Conservation (phyloP, 371 early-diverging fungal genomes). For the Mucor lusitanicus region DNA sequence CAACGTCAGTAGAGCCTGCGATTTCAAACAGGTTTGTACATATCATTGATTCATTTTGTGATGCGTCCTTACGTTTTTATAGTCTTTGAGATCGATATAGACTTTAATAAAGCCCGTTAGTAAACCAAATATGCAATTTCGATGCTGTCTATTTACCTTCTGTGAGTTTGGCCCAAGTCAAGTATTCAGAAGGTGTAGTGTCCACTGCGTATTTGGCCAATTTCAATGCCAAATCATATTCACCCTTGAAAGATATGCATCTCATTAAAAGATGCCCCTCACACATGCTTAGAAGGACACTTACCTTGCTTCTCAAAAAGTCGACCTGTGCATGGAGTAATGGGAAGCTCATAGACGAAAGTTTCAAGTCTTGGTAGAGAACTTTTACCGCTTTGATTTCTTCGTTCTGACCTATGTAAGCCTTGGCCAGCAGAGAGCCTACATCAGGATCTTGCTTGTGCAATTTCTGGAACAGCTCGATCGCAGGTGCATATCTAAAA, state of each 20-base stretch:
- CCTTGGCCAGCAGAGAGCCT: conserved; percentile 80
- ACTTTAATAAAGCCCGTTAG: conserved; percentile 29
- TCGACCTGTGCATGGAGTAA: conserved; percentile 88
- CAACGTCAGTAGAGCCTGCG: conserved; percentile 85
- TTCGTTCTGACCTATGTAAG: conserved; percentile 80
- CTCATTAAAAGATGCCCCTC: not conserved
- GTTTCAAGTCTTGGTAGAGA: conserved; percentile 80
- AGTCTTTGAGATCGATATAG: conserved; percentile 86
- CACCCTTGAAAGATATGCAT: conserved; percentile 38
- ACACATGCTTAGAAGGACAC: too few species aligned
- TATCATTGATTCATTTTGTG: not conserved
- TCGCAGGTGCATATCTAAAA: conserved; percentile 77
- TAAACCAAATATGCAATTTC: too few species aligned
- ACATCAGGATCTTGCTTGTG: conserved; percentile 87
- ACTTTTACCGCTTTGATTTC: conserved; percentile 89
- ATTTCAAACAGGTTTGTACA: not conserved
- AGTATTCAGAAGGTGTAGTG: conserved; percentile 91
- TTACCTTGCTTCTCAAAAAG: conserved; percentile 78
- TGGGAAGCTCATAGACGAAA: conserved; percentile 79
- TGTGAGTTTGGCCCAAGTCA: conserved; percentile 93
- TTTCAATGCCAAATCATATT: conserved; percentile 76
- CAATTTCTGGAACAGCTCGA: conserved; percentile 79
- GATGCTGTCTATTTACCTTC: conserved; percentile 45
- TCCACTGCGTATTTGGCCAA: conserved; percentile 92
- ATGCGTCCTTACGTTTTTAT: conserved; percentile 64